Conservation (phyloP, 352 stramenopile species). For the Globisporangium uncinulatum region DNA sequence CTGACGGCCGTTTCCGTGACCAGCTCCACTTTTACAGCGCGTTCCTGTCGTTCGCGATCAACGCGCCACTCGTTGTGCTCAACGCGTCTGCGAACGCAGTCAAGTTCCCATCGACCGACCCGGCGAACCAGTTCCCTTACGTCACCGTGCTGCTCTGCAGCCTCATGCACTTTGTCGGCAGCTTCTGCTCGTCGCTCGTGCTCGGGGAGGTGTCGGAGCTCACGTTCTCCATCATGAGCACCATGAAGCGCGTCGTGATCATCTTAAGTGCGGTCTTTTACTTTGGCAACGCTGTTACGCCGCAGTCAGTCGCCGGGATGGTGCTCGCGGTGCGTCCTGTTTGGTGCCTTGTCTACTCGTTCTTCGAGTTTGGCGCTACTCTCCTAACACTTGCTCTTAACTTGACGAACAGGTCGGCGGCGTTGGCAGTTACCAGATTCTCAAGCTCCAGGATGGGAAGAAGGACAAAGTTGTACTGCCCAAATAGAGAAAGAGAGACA, state of each 20-base stretch:
- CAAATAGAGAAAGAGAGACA: too few relatives aligned
- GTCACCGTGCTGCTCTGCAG: conserved; percentile 68
- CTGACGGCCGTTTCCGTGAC: neutral
- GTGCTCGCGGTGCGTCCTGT: conserved; percentile 38
- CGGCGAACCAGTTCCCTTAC: conserved; percentile 53
- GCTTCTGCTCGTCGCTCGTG: conserved; percentile 76
- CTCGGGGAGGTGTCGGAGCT: conserved; percentile 84
- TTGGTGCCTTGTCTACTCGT: too few relatives aligned
- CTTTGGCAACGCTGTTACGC: conserved; percentile 76
- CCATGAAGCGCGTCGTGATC: conserved; percentile 86
- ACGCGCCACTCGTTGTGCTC: conserved; percentile 68
- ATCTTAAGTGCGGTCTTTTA: conserved; percentile 82
- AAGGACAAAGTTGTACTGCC: conserved; percentile 11
- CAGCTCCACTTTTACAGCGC: conserved; percentile 87
- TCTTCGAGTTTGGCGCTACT: neutral
- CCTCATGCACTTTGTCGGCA: conserved; percentile 80
- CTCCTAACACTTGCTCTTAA: conserved; percentile 5
- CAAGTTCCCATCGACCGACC: conserved; percentile 40
- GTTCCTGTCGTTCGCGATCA: conserved; percentile 81
- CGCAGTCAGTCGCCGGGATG: conserved; percentile 71
- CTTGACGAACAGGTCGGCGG: conserved; percentile 36
- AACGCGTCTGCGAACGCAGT: conserved; percentile 35
- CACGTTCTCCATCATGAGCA: conserved; percentile 89
- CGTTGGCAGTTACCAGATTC: conserved; percentile 72
- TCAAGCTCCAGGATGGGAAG: conserved; percentile 64